Percentiles rank a stretch among this genome's conserved stretches.
phyloP scores from a whole-genome alignment of 768 basidiomycete genomes.

The Tylopilus rubrobrunneus region DNA sequence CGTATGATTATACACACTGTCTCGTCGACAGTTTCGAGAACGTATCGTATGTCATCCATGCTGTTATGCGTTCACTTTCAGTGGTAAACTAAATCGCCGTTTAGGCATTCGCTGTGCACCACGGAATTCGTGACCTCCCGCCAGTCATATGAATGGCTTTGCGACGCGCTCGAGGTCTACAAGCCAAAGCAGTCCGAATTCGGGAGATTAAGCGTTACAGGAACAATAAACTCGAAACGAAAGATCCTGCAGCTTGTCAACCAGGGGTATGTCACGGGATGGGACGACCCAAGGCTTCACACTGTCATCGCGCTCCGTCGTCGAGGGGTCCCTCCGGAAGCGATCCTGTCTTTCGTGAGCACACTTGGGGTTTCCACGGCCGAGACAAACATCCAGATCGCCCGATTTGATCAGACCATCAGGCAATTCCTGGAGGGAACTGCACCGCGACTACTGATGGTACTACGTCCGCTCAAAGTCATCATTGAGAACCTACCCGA shows the following conservation, averaged over 20 bases:
- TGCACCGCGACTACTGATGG: constrained; percentile 88
- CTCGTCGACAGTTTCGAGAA: constrained; percentile 98
- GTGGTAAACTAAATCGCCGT: not conserved
- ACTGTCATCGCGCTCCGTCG: constrained; percentile 94
- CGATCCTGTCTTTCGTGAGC: constrained; percentile 90
- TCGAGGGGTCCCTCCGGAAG: constrained; percentile 95
- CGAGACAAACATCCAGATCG: constrained; percentile 76
- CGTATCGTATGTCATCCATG: constrained; percentile 73
- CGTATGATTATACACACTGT: constrained; percentile 99
- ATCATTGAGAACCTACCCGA: constrained; percentile 88
- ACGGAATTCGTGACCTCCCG: constrained; percentile 94
- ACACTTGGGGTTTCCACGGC: constrained; percentile 91
- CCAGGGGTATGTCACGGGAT: constrained; percentile 78
- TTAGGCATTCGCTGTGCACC: constrained; percentile 94
- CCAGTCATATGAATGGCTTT: constrained; percentile 98
- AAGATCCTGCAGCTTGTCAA: constrained; percentile 89
- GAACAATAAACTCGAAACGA: constrained; percentile 95
- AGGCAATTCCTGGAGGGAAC: constrained; percentile 86
- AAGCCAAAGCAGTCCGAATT: constrained; percentile 97
- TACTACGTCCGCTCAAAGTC: constrained; percentile 85
- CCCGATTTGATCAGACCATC: constrained; percentile 86
- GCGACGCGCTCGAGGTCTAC: constrained; percentile 95
- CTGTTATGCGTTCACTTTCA: not conserved
- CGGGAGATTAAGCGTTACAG: constrained; percentile 87
- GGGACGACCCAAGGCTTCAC: constrained; percentile 98